Evolutionary conservation across 176 grass and related monocot species (phyloP), one percentile per base, ranked within the genome.

Genomic region (Alloteropsis semialata): DNA sequence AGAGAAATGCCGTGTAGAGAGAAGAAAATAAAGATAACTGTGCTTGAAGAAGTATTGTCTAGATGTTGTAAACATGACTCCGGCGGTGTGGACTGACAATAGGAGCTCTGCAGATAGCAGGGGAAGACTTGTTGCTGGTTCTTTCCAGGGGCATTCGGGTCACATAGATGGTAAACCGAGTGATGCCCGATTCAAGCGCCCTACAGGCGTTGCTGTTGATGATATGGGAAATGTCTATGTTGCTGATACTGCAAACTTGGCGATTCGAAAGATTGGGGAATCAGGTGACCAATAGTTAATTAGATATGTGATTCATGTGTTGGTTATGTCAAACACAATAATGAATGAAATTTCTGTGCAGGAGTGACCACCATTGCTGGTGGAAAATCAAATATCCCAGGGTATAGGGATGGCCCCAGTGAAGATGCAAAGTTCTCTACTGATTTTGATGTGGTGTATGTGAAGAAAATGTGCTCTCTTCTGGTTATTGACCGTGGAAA

Each of bases 141-240:
- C 96, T 32, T 98, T 94, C 67, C 92, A 98, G 80, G 96, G 96
- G 15, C 90, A 98, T 80, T 86, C 92, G 8, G 92, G 92, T 36
- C 96, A 98, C 76, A 88, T 98, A 46, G 96, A 98, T 51, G 92
- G 96, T 78, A 98, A 98, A 84, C 92, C 96, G 8, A 92, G 86
- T 36, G 96, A 98, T 88, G 92, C 96, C 42, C 91, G 96, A 50
- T 98, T 98, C 76, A 95, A 92, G 68, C 92, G 90, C 25, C 96
- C 96, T 50, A 95, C 92, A 81, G 96, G 92, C 2, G 89, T 98
- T 69, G 87, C 96, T 1, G 88, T 95, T 87, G 96, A 98, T 86
- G 89, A 95, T 76, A 95, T 80, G 65, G 96, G 96, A 71, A 97
- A 98, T 87, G 96, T 95, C n/a, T 98, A 98, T 81, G 91, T 98